phyloP scores from a whole-genome alignment of 208 protist genomes.

The Wallacemonas sp. region DNA sequence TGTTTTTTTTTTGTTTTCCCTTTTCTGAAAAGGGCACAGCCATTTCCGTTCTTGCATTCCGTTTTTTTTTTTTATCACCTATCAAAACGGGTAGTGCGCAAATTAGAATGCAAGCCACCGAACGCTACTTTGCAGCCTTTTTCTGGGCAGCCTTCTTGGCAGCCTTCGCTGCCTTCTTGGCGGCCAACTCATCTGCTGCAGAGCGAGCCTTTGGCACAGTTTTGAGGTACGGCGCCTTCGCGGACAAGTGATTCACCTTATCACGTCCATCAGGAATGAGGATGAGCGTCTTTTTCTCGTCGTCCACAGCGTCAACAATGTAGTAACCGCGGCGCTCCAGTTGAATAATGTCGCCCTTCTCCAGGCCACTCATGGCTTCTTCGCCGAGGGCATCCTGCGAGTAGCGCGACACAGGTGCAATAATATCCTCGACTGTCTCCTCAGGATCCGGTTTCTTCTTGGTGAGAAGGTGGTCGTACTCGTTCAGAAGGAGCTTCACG shows the following conservation, averaged over 20 bases:
- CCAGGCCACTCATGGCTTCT: slow-evolving; percentile 77
- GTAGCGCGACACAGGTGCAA: slow-evolving; percentile 89
- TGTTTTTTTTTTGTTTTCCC: background rate
- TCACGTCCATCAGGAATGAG: slow-evolving; percentile 86
- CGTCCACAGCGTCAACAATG: slow-evolving; percentile 90
- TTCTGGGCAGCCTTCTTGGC: slow-evolving; percentile 87
- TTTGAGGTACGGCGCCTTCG: slow-evolving; percentile 90
- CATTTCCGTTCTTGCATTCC: background rate
- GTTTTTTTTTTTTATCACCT: background rate
- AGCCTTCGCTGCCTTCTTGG: slow-evolving; percentile 80
- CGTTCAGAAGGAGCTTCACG: slow-evolving; percentile 73
- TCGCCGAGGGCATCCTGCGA: slow-evolving; percentile 84
- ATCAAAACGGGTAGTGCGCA: background rate
- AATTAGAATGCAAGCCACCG: background rate
- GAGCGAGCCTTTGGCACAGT: slow-evolving; percentile 55
- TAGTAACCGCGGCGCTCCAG: slow-evolving; percentile 98
- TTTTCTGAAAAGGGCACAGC: background rate
- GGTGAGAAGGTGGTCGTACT: slow-evolving; percentile 97
- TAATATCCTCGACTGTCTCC: slow-evolving; percentile 89
- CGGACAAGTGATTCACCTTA: slow-evolving; percentile 90
- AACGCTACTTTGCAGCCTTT: slow-evolving; percentile 29
- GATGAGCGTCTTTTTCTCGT: slow-evolving; percentile 66
- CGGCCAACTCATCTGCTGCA: slow-evolving; percentile 78
- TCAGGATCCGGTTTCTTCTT: slow-evolving; percentile 96
- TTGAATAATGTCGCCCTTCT: slow-evolving; percentile 95